Evolutionary conservation across 140 eudicot genomes (phyloP).

Genomic region (Cichorium intybus): DNA sequence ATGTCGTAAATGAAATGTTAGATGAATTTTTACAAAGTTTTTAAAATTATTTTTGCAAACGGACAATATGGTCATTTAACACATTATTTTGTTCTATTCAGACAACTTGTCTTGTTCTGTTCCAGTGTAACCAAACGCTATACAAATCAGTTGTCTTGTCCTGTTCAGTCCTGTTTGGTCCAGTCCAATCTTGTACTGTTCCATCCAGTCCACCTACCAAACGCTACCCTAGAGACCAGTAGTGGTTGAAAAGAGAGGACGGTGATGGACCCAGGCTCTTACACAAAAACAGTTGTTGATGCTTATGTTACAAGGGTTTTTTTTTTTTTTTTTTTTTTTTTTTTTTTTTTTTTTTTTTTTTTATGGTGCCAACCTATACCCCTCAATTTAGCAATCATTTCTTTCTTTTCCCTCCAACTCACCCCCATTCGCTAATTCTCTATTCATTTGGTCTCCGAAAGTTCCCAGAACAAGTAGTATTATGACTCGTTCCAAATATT

Average conservation of each 20-base stretch:
- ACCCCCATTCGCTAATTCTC: slow-evolving; percentile 8
- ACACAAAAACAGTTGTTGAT: slow-evolving; percentile 16
- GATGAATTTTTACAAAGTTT: no score
- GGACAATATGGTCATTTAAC: no score
- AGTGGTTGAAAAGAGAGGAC: slow-evolving; percentile 4
- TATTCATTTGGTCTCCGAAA: not conserved
- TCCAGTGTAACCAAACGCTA: no score
- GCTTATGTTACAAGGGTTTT: slow-evolving; percentile 2
- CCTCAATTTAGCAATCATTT: not conserved
- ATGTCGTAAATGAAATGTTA: no score
- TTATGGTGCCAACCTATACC: slow-evolving; percentile 1
- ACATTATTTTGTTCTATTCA: no score
- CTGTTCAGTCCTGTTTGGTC: no score
- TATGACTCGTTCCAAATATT: slow-evolving; percentile 13
- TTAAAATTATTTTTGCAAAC: no score
- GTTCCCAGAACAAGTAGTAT: slow-evolving; percentile 8
- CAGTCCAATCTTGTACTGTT: no score
- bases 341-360: not conserved
- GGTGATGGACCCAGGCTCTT: not conserved
- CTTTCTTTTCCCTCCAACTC: slow-evolving; percentile 19
- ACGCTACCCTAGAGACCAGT: not conserved
- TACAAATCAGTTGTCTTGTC: no score
- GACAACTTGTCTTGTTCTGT: no score
- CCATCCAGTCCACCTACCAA: no score
- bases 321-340: no score